phyloP scores from a whole-genome alignment of 2,329 filamentous ascomycete genomes.

The Fusarium sp. region DNA sequence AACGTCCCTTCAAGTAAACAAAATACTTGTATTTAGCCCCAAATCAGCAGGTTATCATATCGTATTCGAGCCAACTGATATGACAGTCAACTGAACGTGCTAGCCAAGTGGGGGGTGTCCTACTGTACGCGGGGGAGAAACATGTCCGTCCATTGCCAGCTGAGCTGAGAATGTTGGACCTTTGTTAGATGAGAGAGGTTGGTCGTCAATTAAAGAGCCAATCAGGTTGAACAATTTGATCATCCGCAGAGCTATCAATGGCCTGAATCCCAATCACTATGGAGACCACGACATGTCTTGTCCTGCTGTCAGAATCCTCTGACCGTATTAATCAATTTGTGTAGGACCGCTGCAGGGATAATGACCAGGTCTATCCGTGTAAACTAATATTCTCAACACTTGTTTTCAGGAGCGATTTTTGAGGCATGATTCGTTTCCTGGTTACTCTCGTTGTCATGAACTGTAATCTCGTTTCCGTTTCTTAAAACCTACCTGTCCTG shows the following conservation, averaged over 20 bases:
- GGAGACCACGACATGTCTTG: slow-evolving; percentile 12
- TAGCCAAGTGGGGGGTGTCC: slow-evolving; percentile 6
- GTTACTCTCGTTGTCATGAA: not conserved
- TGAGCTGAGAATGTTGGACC: not conserved
- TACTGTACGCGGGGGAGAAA: not conserved
- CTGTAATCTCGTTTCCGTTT: slow-evolving; percentile 9
- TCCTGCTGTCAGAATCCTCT: slow-evolving; percentile 5
- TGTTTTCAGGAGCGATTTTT: not conserved
- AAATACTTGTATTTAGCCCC: slow-evolving; percentile 4
- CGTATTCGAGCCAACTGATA: not conserved
- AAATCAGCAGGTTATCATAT: slow-evolving; percentile 13
- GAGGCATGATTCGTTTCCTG: not conserved
- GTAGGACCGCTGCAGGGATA: not conserved
- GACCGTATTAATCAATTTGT: not conserved
- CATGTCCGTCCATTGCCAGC: not conserved
- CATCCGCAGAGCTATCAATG: slow-evolving; percentile 28
- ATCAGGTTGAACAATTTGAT: slow-evolving; percentile 14
- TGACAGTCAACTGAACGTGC: slow-evolving; percentile 1
- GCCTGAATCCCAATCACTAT: slow-evolving; percentile 34
- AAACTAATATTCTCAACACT: not conserved
- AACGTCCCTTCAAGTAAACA: slow-evolving; percentile 5
- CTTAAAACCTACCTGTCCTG: not conserved
- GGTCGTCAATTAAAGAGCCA: slow-evolving; percentile 6
- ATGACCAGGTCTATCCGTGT: slow-evolving; percentile 1
- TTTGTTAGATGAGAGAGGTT: not conserved